These are phyloP conservation scores for Tetrapisispora taiwanensis DNA, from an alignment of 805 yeast species.

Conservation along the genomic window DNA sequence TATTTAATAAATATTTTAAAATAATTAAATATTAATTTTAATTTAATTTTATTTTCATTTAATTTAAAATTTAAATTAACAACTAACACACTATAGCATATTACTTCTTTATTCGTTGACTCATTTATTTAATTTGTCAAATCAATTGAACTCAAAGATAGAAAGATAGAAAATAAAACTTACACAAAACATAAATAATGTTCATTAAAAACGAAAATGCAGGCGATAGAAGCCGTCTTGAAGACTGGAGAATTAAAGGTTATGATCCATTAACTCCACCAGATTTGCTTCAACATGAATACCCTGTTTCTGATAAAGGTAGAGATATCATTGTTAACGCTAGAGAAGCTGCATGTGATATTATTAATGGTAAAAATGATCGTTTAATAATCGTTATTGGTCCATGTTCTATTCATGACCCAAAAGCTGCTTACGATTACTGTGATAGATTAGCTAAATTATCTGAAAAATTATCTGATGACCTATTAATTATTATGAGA, in stretches of 20 bases:
- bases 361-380: conserved; percentile 69
- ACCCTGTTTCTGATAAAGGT: conserved; percentile 50
- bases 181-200: conserved; percentile 40
- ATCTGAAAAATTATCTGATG: conserved; percentile 61
- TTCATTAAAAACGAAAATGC: conserved; percentile 74
- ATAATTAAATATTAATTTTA: no score
- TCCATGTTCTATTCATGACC: conserved; percentile 94
- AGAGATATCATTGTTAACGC: conserved; percentile 62
- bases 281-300: conserved; percentile 77
- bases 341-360: conserved; percentile 66
- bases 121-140: no score
- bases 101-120: no score
- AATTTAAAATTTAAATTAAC: no score
- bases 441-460: conserved; percentile 57
- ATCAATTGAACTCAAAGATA: background rate
- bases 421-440: conserved; percentile 81
- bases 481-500: conserved; percentile 84
- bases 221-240: conserved; percentile 63
- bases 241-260: conserved; percentile 73
- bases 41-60: no score
- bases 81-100: no score
- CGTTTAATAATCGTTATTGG: conserved; percentile 83
- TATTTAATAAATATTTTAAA: no score
- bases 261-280: conserved; percentile 94
- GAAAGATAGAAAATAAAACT: no score